These are phyloP conservation scores for Xylaria sp. DNA, from an alignment of 2,329 filamentous ascomycete genomes.

Conservation along the genomic window DNA sequence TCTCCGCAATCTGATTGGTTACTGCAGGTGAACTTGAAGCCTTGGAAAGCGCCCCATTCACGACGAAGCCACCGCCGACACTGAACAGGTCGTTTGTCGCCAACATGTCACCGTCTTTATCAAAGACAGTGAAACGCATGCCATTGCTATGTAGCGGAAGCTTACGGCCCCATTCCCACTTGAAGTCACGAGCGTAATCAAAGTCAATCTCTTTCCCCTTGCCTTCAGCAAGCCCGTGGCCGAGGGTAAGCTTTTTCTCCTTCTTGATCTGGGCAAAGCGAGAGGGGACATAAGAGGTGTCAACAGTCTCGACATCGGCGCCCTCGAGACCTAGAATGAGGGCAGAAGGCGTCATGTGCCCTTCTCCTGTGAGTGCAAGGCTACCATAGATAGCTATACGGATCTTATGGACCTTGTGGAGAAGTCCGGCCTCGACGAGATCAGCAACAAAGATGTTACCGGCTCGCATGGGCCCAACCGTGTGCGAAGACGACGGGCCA, in stretches of 20 bases:
- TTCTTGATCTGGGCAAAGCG: constrained; percentile 55
- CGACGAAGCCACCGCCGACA: constrained; percentile 58
- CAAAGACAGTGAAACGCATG: constrained; percentile 58
- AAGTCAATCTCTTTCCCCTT: constrained; percentile 55
- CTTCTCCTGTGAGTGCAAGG: constrained; percentile 56
- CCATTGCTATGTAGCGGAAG: constrained; percentile 59
- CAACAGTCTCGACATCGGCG: constrained; percentile 55
- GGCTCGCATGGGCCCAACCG: constrained; percentile 58
- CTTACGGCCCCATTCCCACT: constrained; percentile 58
- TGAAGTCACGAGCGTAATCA: constrained; percentile 55
- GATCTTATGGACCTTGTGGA: constrained; percentile 53
- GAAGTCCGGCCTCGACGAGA: constrained; percentile 51
- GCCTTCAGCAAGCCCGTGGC: constrained; percentile 47
- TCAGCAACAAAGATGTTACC: constrained; percentile 58
- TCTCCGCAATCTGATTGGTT: constrained; percentile 19
- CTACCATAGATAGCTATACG: constrained; percentile 57
- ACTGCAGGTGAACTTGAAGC: constrained; percentile 38
- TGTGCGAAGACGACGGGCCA: constrained; percentile 58
- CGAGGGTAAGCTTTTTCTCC: constrained; percentile 51
- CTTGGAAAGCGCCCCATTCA: constrained; percentile 56
- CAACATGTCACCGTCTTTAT: constrained; percentile 52
- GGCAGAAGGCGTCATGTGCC: constrained; percentile 58
- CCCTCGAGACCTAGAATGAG: constrained; percentile 56
- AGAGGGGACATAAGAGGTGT: constrained; percentile 53
- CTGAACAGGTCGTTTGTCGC: constrained; percentile 59